Conservation (phyloP, 768 basidiomycete species). For the Tricholoma matsutake region DNA sequence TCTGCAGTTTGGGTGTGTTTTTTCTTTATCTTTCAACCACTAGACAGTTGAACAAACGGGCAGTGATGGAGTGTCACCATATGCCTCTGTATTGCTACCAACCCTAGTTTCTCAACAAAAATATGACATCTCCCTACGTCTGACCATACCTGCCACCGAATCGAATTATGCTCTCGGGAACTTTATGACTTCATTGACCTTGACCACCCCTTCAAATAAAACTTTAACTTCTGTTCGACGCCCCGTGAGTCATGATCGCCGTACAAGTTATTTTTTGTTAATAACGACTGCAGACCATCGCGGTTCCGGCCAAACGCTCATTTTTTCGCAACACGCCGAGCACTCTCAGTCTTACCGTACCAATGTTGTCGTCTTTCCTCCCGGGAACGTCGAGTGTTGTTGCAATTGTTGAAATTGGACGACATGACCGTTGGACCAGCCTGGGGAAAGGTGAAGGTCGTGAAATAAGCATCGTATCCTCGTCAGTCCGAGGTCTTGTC, state of each 20-base stretch:
- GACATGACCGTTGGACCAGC: conserved; percentile 68
- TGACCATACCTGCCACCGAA: conserved; percentile 62
- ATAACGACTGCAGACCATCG: conserved; percentile 48
- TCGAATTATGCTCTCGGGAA: conserved; percentile 76
- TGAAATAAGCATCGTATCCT: conserved; percentile 66
- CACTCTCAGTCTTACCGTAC: conserved; percentile 48
- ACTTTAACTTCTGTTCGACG: conserved; percentile 59
- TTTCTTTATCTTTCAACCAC: neutral
- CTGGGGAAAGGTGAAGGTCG: conserved; percentile 68
- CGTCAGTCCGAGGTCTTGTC: conserved; percentile 58
- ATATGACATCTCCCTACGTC: conserved; percentile 71
- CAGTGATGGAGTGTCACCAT: conserved; percentile 66
- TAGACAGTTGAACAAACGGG: neutral
- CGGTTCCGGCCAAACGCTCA: conserved; percentile 40
- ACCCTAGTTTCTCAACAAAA: conserved; percentile 55
- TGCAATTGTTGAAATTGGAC: conserved; percentile 71
- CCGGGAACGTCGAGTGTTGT: conserved; percentile 43
- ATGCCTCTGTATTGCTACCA: conserved; percentile 54
- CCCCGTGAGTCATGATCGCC: conserved; percentile 50
- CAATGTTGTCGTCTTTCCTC: conserved; percentile 54
- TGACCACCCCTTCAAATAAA: conserved; percentile 58
- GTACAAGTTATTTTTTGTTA: neutral
- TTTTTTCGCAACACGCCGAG: conserved; percentile 39
- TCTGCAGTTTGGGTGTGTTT: conserved; percentile 76
- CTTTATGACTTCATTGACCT: conserved; percentile 72